Evolutionary conservation across 345 rosid genomes (phyloP), one percentile per base, ranked within the genome.

Genomic region (Barbarea vulgaris): DNA sequence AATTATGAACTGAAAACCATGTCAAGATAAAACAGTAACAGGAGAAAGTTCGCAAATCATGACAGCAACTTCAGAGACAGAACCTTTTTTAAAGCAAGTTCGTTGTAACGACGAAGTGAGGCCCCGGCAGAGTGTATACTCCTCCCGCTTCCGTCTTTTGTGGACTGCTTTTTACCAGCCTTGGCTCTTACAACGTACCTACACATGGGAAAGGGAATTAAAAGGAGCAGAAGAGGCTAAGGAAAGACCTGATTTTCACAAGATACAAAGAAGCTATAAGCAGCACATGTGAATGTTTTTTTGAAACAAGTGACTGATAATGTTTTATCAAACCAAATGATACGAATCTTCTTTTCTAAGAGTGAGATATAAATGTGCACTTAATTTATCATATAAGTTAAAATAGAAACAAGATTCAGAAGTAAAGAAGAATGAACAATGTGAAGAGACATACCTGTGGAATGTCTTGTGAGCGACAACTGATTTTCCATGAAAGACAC

Each of bases 161-260:
- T 82, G 50, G 99, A 92, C 87, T 95, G 99, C 54, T 88, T 92
- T 81, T 86, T 92, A 41, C 99, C 99, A 71, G 99, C 96, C 92
- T 87, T 95, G 68, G 97, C 98, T 86, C 99, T 87, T 70, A 95
- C 97, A 27, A 92, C 97, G 48, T 95, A 95, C 82, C 99, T 95
- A 79, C 63, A 82, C 33, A 64, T 79, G 63, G 56, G 64, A 19
- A 74, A 24, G 33, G 42, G 55, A 70, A 25, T 13, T 13, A 6
- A 44, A 28, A 52, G 69, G 62, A 67, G 18, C 27, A 42, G 44
- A 55, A 48, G 11, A 50, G 30, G 48, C 14, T 51, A 37, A 11
- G 44, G 53, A 42, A 64, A 64, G 47, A 18, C 37, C 58, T 27
- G 47, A 65, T 66, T 64, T 30, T 17, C 57, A 54, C 25, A 33